Evolutionary conservation across 2,329 filamentous ascomycete species (phyloP).

Genomic region (Lachnum nothofagi): DNA sequence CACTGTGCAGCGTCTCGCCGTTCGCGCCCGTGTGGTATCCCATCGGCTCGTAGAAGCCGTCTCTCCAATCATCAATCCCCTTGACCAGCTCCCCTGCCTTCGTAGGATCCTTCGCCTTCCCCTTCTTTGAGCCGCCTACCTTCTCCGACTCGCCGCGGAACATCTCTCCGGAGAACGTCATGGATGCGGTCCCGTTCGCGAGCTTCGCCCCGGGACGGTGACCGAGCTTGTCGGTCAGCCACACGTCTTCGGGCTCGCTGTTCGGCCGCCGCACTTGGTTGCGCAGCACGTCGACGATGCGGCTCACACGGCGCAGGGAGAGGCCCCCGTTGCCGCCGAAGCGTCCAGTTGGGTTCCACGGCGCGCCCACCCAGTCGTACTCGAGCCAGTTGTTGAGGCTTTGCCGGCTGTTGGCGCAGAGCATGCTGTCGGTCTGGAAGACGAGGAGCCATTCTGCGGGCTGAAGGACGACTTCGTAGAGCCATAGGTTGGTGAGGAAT

Average conservation of each 20-base stretch:
- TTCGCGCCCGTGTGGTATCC: conserved; percentile 52
- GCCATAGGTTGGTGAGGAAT: conserved; percentile 48
- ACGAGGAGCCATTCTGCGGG: conserved; percentile 51
- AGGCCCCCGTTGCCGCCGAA: conserved; percentile 34
- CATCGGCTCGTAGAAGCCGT: conserved; percentile 53
- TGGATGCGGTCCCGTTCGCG: conserved; percentile 47
- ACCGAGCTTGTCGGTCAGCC: conserved; percentile 50
- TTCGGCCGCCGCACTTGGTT: conserved; percentile 42
- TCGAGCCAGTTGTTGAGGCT: conserved; percentile 28
- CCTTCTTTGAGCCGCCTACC: conserved; percentile 21
- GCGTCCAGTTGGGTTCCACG: conserved; percentile 30
- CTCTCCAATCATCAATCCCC: conserved; percentile 46
- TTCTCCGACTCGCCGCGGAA: conserved; percentile 35
- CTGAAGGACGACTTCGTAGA: conserved; percentile 46
- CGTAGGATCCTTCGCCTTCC: conserved; percentile 16
- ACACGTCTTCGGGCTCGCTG: conserved; percentile 51
- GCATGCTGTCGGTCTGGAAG: conserved; percentile 53
- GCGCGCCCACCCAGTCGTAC: conserved; percentile 35
- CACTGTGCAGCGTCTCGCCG: conserved; percentile 41
- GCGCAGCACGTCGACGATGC: conserved; percentile 48
- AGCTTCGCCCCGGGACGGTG: conserved; percentile 44
- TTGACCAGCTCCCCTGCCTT: conserved; percentile 31
- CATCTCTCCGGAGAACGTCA: conserved; percentile 49
- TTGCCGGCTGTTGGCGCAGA: conserved; percentile 50
- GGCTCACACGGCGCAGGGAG: conserved; percentile 48